Conservation (phyloP, 176 grass and related monocot genomes). For the Elaeis guineensis region DNA sequence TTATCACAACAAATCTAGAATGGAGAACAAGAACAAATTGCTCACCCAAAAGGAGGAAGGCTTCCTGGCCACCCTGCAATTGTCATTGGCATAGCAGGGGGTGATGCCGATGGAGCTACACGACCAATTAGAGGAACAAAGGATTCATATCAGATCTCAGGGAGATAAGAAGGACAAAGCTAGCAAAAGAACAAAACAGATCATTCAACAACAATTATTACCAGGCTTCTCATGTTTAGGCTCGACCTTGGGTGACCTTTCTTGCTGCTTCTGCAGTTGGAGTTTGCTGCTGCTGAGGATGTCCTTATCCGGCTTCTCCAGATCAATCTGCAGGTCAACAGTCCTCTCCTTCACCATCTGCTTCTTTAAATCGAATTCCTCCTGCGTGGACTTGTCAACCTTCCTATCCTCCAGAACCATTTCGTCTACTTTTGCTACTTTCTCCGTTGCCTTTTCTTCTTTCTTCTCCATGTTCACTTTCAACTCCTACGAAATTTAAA, state of each 20-base stretch:
- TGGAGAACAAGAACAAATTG: not conserved
- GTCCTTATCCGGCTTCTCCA: slow-evolving; percentile 52
- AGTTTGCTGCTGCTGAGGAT: slow-evolving; percentile 35
- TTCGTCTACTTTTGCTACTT: slow-evolving; percentile 32
- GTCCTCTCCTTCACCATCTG: slow-evolving; percentile 19
- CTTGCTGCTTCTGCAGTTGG: slow-evolving; percentile 37
- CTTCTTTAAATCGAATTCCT: slow-evolving; percentile 47
- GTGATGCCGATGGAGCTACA: slow-evolving; percentile 26
- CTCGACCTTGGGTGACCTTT: slow-evolving; percentile 54
- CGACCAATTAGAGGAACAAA: not conserved
- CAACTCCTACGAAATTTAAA: slow-evolving; percentile 19
- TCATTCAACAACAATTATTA: slow-evolving; percentile 17
- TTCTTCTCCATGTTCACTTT: slow-evolving; percentile 50
- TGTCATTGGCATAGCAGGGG: slow-evolving; percentile 58
- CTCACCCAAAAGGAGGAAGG: slow-evolving; percentile 80
- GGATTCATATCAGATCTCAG: not conserved
- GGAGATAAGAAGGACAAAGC: not conserved
- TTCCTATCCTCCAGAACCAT: slow-evolving; percentile 37
- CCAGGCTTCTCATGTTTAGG: slow-evolving; percentile 76
- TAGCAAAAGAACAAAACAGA: slow-evolving; percentile 2
- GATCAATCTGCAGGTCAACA: slow-evolving; percentile 61
- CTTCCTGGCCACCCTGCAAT: slow-evolving; percentile 63
- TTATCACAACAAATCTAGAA: not conserved
- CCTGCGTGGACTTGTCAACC: slow-evolving; percentile 28
- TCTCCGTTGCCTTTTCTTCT: slow-evolving; percentile 38